Evolutionary conservation across 331 rosid genomes (phyloP).

Genomic region (Stylosanthes scabra): DNA sequence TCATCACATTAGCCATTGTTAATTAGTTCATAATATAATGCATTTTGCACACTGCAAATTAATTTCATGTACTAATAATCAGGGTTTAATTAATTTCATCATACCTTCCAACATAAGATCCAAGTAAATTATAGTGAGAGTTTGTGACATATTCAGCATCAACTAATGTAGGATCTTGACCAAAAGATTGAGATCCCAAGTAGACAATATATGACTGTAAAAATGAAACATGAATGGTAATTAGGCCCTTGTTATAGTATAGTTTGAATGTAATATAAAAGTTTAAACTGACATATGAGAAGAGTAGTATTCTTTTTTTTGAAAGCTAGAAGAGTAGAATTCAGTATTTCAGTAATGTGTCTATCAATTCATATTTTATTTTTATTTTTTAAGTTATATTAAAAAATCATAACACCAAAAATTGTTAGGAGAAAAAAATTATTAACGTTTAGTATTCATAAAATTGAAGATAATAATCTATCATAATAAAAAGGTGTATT

Average conservation of each 20-base stretch:
- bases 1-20: not conserved
- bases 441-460: too few relatives aligned
- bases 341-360: not conserved
- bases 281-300: not conserved
- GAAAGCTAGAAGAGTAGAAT: too few relatives aligned
- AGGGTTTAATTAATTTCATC: not conserved
- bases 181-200: slow-evolving; percentile 46
- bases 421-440: not conserved
- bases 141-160: slow-evolving; percentile 29
- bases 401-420: not conserved
- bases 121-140: slow-evolving; percentile 39
- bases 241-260: not conserved
- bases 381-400: too few relatives aligned
- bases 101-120: slow-evolving; percentile 45
- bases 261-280: slow-evolving; percentile 2
- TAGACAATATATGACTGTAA: slow-evolving; percentile 41
- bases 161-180: slow-evolving; percentile 26
- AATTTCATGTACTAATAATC: not conserved
- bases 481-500: too few relatives aligned
- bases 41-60: not conserved
- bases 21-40: not conserved
- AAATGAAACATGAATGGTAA: not conserved
- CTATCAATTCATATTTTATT: too few relatives aligned
- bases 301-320: too few relatives aligned
- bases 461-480: too few relatives aligned